phyloP scores from a whole-genome alignment of 306 rosid species.

The cucumber (Cucumis sativus) region Cucumber_9930_V3 NC_026658.2:22280001-22280500 shows the following conservation, averaged over 20 bases:
- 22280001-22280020: background rate
- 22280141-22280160: background rate
- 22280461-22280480: background rate
- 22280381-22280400: slow-evolving; percentile 70
- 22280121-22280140: background rate
- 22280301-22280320: background rate
- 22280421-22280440: background rate
- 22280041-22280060: background rate
- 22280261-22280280: background rate
- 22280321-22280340: slow-evolving; percentile 65
- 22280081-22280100: background rate
- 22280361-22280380: slow-evolving; percentile 50
- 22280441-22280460: background rate
- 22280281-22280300: background rate
- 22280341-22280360: slow-evolving; percentile 76
- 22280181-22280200: background rate
- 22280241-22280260: background rate
- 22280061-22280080: background rate
- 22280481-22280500: background rate
- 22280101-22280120: background rate
- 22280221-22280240: background rate
- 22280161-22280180: background rate
- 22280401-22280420: slow-evolving; percentile 37
- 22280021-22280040: background rate
- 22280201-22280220: background rate